Evolutionary conservation across 371 early-diverging fungal genomes (phyloP).

Genomic region (Apophysomyces elegans): DNA sequence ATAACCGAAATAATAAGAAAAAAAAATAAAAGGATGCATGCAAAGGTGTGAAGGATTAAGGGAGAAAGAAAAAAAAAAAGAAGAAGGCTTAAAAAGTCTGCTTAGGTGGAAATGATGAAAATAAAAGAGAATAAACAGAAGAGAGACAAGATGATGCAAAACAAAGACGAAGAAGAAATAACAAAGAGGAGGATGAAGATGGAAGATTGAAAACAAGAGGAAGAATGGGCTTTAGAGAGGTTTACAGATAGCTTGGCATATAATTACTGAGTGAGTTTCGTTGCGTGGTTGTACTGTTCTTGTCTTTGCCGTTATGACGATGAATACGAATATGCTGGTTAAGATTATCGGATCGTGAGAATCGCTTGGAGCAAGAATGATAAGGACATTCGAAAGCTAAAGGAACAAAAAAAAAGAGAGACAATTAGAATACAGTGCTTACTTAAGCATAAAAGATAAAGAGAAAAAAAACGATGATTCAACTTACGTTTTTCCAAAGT

Average conservation of each 20-base stretch:
- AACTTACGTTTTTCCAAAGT: slow-evolving; percentile 55
- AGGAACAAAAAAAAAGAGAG: background rate
- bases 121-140: slow-evolving; percentile 7
- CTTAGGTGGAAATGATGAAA: background rate
- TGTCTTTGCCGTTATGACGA: slow-evolving; percentile 40
- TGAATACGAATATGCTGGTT: slow-evolving; percentile 65
- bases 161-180: background rate
- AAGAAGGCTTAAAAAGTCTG: slow-evolving; percentile 14
- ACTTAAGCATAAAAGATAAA: background rate
- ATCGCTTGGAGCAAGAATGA: slow-evolving; percentile 70
- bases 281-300: slow-evolving; percentile 9
- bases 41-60: background rate
- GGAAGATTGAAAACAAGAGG: background rate
- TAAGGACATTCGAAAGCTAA: slow-evolving; percentile 52
- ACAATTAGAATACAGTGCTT: background rate
- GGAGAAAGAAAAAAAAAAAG: slow-evolving; percentile 5
- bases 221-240: background rate
- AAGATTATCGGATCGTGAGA: slow-evolving; percentile 77
- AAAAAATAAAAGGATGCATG: slow-evolving; percentile 8
- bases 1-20: background rate
- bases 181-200: background rate
- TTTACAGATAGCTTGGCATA: slow-evolving; percentile 12
- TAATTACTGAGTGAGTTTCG: slow-evolving; percentile 11
- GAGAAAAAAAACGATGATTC: slow-evolving; percentile 1
- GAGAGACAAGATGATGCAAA: slow-evolving; percentile 8